Percentiles rank a stretch among this genome's conserved stretches.
phyloP scores from a whole-genome alignment of 1,139 yeast species.

The Pneumocystis oryctolagi region DNA sequence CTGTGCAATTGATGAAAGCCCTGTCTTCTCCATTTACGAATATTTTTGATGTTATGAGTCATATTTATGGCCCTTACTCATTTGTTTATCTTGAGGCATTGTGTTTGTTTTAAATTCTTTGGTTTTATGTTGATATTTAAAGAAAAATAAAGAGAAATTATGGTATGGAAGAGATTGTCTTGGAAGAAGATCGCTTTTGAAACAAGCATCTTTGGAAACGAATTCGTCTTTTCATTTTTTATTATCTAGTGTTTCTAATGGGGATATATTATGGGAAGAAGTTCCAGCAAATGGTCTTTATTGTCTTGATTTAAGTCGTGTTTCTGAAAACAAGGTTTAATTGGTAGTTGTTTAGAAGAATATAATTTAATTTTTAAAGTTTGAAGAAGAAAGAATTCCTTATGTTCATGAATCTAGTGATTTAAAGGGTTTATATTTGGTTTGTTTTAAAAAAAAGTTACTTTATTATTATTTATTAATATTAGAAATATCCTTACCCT shows the following conservation, averaged over 20 bases:
- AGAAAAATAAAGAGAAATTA: constrained; percentile 22
- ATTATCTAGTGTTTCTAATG: constrained; percentile 21
- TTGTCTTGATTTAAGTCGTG: constrained; percentile 15
- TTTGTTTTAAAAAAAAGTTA: not conserved
- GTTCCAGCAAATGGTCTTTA: constrained; percentile 22
- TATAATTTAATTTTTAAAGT: not conserved
- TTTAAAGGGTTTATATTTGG: not conserved
- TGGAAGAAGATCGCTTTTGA: constrained; percentile 68
- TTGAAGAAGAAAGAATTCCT: not conserved
- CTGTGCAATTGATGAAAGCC: constrained; percentile 28
- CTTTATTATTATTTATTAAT: not conserved
- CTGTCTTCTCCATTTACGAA: constrained; percentile 19
- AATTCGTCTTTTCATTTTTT: constrained; percentile 22
- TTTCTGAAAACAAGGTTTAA: not conserved
- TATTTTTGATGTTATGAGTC: constrained; percentile 25
- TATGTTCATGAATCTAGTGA: not conserved
- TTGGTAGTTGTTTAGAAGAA: not conserved
- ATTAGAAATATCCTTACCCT: not conserved
- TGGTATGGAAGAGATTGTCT: constrained; percentile 74
- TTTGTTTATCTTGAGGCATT: constrained; percentile 36
- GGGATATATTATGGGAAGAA: constrained; percentile 17
- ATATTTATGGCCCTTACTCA: constrained; percentile 72
- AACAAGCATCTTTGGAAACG: constrained; percentile 14
- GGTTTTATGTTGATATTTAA: not conserved
- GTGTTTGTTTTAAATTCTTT: not conserved